Base-by-base conservation (phyloP, 2,329 filamentous ascomycete genomes). In the Alternaria gaisen region DNA sequence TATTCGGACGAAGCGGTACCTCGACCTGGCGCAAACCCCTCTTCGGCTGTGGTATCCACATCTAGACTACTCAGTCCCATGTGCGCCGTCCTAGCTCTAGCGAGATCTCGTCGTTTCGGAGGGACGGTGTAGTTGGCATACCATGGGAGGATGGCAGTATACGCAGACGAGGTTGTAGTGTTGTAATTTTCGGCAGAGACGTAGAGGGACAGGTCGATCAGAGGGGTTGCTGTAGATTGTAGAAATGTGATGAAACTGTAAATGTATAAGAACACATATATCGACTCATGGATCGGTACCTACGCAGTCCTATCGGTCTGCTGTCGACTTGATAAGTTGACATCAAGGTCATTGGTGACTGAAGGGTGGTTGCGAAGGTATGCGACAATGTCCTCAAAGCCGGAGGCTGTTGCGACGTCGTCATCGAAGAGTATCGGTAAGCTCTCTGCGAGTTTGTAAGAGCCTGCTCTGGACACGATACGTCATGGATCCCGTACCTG, bases 131-230 rank as follows among this genome's bases (percentile, higher is more conserved):
- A 99, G 70, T 94, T 94, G 64, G 93, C 85, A 18, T 95, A 93
- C 84, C 95, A 97, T 41, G 91, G 87, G 40, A 98, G 87, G 58
- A 97, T 86, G 6, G 83, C 82, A 67, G 90, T 92, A 80, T 93
- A 97, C 38, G 92, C 90, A 3, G 93, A 91, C 16, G 93, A 88
- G 4, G 93, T 97, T 50, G 86, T 82, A 43, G 85, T 83, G 56
- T 88, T 84, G 86, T 95, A 99, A 82, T 98, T 97, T 65, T 93
- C 88, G 58, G 90, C 92, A 32, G 93, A 95, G 65, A 95, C 91
- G 78, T 96, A 98, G 69, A 98, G 89, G 53, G 90, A 94, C 58
- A 97, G 88, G 70, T 96, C 91, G 70, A 97, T 78, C 61, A 98
- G 86, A 32, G 90, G 88, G 51, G 89, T 88, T n/a, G 90, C 92